Conservation (phyloP, 1,139 yeast genomes). For the Saccharomyces hybrid region DNA sequence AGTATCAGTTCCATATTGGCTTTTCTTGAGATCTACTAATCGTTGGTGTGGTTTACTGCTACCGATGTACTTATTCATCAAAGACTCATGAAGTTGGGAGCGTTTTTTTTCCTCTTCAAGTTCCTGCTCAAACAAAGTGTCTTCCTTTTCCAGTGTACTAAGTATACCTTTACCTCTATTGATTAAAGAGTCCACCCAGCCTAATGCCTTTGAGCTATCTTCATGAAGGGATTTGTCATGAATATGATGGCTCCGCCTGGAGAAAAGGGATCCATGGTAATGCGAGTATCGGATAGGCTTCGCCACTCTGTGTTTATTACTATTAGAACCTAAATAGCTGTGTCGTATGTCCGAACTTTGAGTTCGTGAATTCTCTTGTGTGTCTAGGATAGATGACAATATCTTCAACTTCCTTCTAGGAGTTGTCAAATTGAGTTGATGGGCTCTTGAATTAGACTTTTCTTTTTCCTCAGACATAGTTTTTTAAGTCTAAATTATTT, state of each 20-base stretch:
- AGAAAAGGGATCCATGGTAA: not conserved
- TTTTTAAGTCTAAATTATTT: not conserved
- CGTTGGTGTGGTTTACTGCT: not conserved
- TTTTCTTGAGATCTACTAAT: not conserved
- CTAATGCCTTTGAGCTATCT: conserved; percentile 24
- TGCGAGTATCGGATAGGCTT: not conserved
- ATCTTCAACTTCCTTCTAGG: not conserved
- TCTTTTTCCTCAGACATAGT: conserved; percentile 31
- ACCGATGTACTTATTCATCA: not conserved
- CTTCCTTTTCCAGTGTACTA: conserved; percentile 32
- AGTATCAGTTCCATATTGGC: conserved; percentile 11
- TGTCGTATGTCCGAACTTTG: not conserved
- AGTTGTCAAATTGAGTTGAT: not conserved
- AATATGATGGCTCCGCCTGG: not conserved
- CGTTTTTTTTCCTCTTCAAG: not conserved
- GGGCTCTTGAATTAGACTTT: conserved; percentile 4
- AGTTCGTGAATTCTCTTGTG: not conserved
- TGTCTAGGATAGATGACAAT: not conserved
- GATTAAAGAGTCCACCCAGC: conserved; percentile 46
- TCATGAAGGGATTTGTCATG: not conserved
- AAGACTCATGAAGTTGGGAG: conserved; percentile 1
- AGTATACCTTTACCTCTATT: conserved; percentile 36
- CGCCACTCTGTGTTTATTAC: not conserved
- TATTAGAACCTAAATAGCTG: not conserved
- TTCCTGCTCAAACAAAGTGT: conserved; percentile 7